Base-by-base conservation (phyloP, 768 basidiomycete species). In the Leucocoprinus sp. region DNA sequence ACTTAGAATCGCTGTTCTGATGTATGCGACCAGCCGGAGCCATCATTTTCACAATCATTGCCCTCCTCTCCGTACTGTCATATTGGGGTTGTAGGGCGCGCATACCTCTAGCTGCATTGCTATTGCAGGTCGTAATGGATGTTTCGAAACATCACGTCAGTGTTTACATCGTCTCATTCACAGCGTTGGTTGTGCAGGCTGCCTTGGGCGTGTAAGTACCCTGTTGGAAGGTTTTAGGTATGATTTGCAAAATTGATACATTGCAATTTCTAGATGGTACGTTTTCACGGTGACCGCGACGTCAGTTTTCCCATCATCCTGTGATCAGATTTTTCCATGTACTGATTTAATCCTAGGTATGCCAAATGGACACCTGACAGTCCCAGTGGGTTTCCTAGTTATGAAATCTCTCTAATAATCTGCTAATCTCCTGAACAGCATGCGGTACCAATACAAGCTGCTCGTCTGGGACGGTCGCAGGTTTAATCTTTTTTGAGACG, bases 121-220 rank as follows among this genome's bases (percentile, higher is more conserved):
- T 90, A 2, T 72, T 92, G 3, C 86, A 90, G 61, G 80, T 86
- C 19, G 82, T 84, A 5, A 86, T 91, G 71, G 88, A 91, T 52
- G 74, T 91, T 17, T 76, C 85, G 33, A 90, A 89, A 55, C 85
- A 89, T 56, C 86, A 91, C 58, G 76, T 71, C 45, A 79, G 78
- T 42, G 87, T 92, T 17, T 91, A 85, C 56, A 67, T 76, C n/a
- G 84, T 90, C 9, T 82, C 81, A 1, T 77, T 91, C 52, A 54
- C 69, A 33, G 78, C 85, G 2, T 65, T 91, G n/a, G 54, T 88
- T 39, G 39, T 86, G 2, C 84, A 91, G 55, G 79, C 87, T 2
- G 77, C 72, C 2, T 57, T 86, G 36, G 77, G 78, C 34, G 79
- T 87, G 75, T 84, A 61, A 56, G 79, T 67, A n/a, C n/a, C n/a